Conservation (phyloP, 495 filamentous ascomycete species). For the Stereocaulon alpinum region DNA sequence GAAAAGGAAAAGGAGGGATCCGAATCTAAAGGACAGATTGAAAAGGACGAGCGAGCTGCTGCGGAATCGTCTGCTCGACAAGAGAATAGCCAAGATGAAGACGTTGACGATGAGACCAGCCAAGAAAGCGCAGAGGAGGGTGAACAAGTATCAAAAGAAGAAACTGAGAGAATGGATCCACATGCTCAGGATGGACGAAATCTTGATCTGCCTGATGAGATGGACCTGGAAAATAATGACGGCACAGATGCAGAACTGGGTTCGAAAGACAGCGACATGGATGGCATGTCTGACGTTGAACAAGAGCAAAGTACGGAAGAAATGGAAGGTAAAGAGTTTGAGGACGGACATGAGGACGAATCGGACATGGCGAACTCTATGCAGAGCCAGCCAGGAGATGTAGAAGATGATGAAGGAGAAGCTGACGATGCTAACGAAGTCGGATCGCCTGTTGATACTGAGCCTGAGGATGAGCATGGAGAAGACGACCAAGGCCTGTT, state of each 20-base stretch:
- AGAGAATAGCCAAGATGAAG: conserved; percentile 40
- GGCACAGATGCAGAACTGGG: conserved; percentile 53
- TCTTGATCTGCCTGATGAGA: conserved; percentile 57
- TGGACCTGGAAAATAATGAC: conserved; percentile 57
- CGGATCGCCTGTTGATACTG: conserved; percentile 38
- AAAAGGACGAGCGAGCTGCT: conserved; percentile 31
- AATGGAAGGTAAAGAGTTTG: conserved; percentile 23
- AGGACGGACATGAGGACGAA: conserved; percentile 47
- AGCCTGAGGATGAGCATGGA: conserved; percentile 37
- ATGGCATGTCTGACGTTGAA: conserved; percentile 61
- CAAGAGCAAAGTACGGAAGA: conserved; percentile 27
- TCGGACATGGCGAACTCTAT: conserved; percentile 34
- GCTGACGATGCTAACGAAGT: conserved; percentile 36
- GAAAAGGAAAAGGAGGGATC: conserved; percentile 66
- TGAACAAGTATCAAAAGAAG: conserved; percentile 48
- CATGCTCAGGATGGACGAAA: conserved; percentile 63
- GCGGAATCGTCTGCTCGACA: conserved; percentile 33
- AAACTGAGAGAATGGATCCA: conserved; percentile 54
- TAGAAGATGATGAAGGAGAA: conserved; percentile 35
- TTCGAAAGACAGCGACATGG: conserved; percentile 58
- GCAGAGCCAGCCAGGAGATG: neutral
- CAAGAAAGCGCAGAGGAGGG: conserved; percentile 50
- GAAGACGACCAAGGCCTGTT: conserved; percentile 35
- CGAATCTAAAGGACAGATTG: conserved; percentile 35
- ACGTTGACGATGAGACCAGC: conserved; percentile 45